Conservation (phyloP, 768 basidiomycete genomes). For the Cystofilobasidium macerans region DNA sequence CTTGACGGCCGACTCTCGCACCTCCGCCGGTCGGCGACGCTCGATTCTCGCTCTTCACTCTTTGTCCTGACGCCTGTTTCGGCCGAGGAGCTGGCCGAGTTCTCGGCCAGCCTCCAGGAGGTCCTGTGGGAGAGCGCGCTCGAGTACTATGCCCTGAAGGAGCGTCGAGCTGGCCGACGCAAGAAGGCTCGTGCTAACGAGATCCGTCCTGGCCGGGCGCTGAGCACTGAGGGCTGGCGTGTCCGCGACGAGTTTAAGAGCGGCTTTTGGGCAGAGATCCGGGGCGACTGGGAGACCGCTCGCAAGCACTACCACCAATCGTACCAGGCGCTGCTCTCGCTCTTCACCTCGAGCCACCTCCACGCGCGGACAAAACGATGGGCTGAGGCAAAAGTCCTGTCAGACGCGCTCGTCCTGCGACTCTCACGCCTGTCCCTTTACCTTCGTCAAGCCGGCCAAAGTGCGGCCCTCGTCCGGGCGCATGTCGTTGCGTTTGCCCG, state of each 20-base stretch:
- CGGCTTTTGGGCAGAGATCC: conserved; percentile 89
- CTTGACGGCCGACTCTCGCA: conserved; percentile 74
- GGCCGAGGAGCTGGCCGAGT: conserved; percentile 72
- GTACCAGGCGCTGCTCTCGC: conserved; percentile 51
- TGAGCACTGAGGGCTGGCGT: conserved; percentile 83
- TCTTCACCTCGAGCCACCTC: conserved; percentile 80
- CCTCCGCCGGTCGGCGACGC: conserved; percentile 73
- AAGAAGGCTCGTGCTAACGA: conserved; percentile 1
- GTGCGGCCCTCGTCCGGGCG: conserved; percentile 67
- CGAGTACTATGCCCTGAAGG: conserved; percentile 66
- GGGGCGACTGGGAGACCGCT: conserved; percentile 77
- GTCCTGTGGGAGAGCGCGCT: conserved; percentile 78
- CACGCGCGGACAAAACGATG: conserved; percentile 88
- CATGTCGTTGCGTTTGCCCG: conserved; percentile 79
- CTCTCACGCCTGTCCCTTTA: conserved; percentile 85
- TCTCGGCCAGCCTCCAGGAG: conserved; percentile 75
- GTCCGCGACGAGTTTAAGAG: conserved; percentile 96
- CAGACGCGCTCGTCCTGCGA: conserved; percentile 85
- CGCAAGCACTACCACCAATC: background rate
- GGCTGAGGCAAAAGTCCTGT: conserved; percentile 96
- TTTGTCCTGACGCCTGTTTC: conserved; percentile 92
- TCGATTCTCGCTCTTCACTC: conserved; percentile 82
- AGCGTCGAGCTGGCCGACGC: conserved; percentile 55
- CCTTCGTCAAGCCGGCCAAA: conserved; percentile 69
- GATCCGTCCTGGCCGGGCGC: conserved; percentile 44